These are phyloP conservation scores for Starmerella lactis-condensi DNA, from an alignment of 805 yeast genomes.

Conservation along the genomic window DNA sequence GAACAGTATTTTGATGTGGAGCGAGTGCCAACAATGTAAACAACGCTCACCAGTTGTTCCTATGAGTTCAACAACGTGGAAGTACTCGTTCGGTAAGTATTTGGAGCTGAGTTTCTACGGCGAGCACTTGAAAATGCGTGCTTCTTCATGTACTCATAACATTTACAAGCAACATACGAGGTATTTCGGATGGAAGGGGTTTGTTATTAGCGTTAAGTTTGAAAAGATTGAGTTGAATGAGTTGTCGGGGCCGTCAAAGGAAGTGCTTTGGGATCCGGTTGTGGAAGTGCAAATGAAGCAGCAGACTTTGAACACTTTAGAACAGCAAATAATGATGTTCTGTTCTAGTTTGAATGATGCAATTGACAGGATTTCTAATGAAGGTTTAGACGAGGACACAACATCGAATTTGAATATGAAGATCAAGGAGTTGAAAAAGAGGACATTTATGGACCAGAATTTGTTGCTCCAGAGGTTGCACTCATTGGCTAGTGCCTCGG, in stretches of 20 bases:
- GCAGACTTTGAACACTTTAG: slow-evolving; percentile 38
- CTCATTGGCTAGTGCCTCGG: slow-evolving; percentile 34
- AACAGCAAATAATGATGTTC: slow-evolving; percentile 36
- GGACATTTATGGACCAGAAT: slow-evolving; percentile 34
- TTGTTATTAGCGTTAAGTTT: slow-evolving; percentile 64
- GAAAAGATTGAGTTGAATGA: slow-evolving; percentile 59
- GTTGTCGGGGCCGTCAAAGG: slow-evolving; percentile 56
- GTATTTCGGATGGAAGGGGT: slow-evolving; percentile 64
- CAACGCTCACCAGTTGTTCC: slow-evolving; percentile 57
- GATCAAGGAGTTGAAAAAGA: slow-evolving; percentile 38
- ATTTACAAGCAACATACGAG: slow-evolving; percentile 64
- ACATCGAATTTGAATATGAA: slow-evolving; percentile 47
- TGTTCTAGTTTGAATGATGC: slow-evolving; percentile 58
- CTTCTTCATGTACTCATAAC: slow-evolving; percentile 62
- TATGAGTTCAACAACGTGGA: slow-evolving; percentile 76
- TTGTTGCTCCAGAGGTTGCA: slow-evolving; percentile 31
- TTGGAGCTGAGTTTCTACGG: slow-evolving; percentile 74
- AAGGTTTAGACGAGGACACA: slow-evolving; percentile 51
- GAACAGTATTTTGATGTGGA: slow-evolving; percentile 72
- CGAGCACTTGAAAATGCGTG: slow-evolving; percentile 33
- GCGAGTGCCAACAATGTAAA: slow-evolving; percentile 66
- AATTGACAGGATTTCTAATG: slow-evolving; percentile 58
- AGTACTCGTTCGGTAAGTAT: slow-evolving; percentile 82
- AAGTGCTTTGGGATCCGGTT: slow-evolving; percentile 52
- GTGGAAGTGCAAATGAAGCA: slow-evolving; percentile 50